Conservation (phyloP, 257 asterid genomes). For the Fraxinus anomala region DNA sequence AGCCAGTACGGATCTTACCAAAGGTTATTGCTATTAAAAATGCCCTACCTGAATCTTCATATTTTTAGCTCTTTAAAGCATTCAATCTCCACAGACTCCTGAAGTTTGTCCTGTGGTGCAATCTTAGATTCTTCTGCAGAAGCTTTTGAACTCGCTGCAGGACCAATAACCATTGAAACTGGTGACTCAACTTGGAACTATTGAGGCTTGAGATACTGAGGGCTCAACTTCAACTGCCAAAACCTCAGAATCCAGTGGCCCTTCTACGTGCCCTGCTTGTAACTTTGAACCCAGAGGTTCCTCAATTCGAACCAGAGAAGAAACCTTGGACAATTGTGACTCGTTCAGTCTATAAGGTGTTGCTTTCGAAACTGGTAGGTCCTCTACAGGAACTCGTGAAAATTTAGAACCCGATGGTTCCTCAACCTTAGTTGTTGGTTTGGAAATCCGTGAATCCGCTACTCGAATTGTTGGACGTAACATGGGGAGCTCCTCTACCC, state of each 20-base stretch:
- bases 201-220: conserved; percentile 24
- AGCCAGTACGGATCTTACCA: conserved; percentile 17
- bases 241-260: conserved; percentile 31
- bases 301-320: conserved; percentile 32
- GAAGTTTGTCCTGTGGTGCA: conserved; percentile 30
- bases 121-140: conserved; percentile 28
- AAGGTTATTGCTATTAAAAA: conserved; percentile 30
- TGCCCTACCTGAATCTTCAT: conserved; percentile 25
- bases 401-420: conserved; percentile 35
- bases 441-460: conserved; percentile 48
- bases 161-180: conserved; percentile 28
- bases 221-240: conserved; percentile 25
- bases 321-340: conserved; percentile 37
- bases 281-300: conserved; percentile 35
- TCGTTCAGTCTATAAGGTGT: neutral
- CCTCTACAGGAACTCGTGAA: conserved; percentile 32
- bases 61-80: conserved; percentile 45
- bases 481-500: conserved; percentile 48
- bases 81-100: conserved; percentile 31
- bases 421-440: conserved; percentile 34
- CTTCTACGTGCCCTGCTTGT: neutral
- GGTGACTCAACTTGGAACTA: conserved; percentile 30
- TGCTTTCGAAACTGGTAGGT: conserved; percentile 2
- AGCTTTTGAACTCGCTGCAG: conserved; percentile 29
- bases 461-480: conserved; percentile 43